Evolutionary conservation across 2,329 filamentous ascomycete genomes (phyloP).

Genomic region (Aspergillus niger): DNA sequence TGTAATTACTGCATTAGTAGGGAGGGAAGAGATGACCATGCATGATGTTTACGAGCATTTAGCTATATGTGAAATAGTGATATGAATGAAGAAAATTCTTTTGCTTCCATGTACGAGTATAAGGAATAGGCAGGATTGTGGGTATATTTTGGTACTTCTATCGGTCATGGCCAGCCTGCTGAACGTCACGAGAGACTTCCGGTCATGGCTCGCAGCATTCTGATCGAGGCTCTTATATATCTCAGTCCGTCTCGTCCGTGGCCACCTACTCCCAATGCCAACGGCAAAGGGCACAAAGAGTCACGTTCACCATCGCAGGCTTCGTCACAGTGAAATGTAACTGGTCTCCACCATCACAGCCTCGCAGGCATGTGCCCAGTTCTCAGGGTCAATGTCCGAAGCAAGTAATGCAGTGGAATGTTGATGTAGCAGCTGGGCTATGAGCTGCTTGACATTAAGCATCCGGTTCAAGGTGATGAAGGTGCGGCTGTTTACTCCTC

Average conservation of each 20-base stretch:
- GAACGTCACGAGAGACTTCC: background rate
- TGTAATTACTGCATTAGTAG: constrained; percentile 14
- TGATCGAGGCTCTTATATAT: background rate
- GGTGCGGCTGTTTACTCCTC: constrained; percentile 36
- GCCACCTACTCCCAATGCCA: background rate
- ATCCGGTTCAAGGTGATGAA: background rate
- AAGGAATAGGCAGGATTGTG: constrained; percentile 9
- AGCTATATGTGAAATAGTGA: background rate
- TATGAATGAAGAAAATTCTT: background rate
- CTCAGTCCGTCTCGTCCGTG: background rate
- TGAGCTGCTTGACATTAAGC: background rate
- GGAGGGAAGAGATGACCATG: background rate
- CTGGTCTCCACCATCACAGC: background rate
- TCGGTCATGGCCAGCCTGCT: background rate
- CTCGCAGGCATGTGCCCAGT: background rate
- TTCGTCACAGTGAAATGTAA: background rate
- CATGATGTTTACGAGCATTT: background rate
- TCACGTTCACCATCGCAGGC: background rate
- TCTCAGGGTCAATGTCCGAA: background rate
- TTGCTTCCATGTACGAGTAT: background rate
- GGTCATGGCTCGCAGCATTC: background rate
- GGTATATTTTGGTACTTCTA: constrained; percentile 21
- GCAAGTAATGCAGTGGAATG: background rate
- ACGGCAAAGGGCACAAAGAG: background rate
- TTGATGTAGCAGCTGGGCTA: background rate